phyloP scores from a whole-genome alignment of 2,329 filamentous ascomycete species.

The Lasiodiplodia sp. region DNA sequence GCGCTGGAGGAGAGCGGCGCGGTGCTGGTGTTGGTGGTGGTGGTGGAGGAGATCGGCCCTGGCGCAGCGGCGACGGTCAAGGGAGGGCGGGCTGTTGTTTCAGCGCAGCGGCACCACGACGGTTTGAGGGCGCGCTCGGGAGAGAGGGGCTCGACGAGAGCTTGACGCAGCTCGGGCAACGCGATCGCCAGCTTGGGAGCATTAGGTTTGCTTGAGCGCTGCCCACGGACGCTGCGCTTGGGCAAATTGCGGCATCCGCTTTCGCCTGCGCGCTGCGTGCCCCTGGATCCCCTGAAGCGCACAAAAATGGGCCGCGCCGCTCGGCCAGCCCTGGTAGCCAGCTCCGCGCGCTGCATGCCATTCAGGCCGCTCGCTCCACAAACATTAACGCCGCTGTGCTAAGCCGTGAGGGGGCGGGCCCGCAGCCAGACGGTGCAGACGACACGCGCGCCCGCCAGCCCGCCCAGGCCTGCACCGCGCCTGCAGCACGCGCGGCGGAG shows the following conservation, averaged over 20 bases:
- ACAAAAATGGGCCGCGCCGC: slow-evolving; percentile 26
- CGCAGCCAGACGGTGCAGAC: background rate
- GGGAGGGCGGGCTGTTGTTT: slow-evolving; percentile 27
- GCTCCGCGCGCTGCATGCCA: slow-evolving; percentile 26
- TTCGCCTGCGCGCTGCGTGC: slow-evolving; percentile 27
- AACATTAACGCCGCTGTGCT: slow-evolving; percentile 24
- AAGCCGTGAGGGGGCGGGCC: slow-evolving; percentile 14
- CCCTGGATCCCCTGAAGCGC: slow-evolving; percentile 24
- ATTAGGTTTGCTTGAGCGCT: slow-evolving; percentile 27
- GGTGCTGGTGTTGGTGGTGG: slow-evolving; percentile 21
- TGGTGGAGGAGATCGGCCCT: slow-evolving; percentile 26
- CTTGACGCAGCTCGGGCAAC: slow-evolving; percentile 29
- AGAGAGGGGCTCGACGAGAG: slow-evolving; percentile 27
- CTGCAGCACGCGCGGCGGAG: background rate
- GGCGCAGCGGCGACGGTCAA: slow-evolving; percentile 26
- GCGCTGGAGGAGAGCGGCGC: slow-evolving; percentile 10
- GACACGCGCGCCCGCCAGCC: background rate
- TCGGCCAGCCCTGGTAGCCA: slow-evolving; percentile 27
- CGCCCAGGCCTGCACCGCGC: background rate
- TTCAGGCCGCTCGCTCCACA: slow-evolving; percentile 20
- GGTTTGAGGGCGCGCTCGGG: slow-evolving; percentile 29
- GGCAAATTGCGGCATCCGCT: slow-evolving; percentile 30
- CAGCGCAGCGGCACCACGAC: slow-evolving; percentile 29
- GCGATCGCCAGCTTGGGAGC: slow-evolving; percentile 29
- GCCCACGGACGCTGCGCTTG: slow-evolving; percentile 26